These are phyloP conservation scores for Alternaria sp. DNA, from an alignment of 2,329 filamentous ascomycete species.

Conservation along the genomic window DNA sequence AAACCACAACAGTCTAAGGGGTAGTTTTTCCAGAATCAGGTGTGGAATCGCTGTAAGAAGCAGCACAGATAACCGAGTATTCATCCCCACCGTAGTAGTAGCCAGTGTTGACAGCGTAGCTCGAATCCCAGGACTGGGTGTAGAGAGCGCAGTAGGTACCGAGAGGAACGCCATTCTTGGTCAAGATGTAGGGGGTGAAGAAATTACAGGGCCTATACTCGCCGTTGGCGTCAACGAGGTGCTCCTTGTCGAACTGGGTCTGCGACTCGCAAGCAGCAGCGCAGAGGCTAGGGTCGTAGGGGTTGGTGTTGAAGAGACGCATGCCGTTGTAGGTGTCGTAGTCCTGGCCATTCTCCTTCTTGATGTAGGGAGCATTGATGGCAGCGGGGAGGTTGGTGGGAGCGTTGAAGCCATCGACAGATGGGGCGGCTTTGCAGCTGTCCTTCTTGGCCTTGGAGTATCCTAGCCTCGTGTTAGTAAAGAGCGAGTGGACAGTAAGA, in stretches of 20 bases:
- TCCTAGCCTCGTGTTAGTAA: conserved; percentile 8
- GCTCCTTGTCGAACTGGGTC: conserved; percentile 46
- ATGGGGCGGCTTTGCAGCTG: conserved; percentile 13
- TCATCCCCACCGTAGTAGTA: conserved; percentile 26
- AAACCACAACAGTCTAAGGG: not conserved
- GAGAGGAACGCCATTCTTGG: conserved; percentile 46
- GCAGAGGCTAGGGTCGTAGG: conserved; percentile 44
- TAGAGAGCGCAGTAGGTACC: conserved; percentile 51
- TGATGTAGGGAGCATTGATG: conserved; percentile 37
- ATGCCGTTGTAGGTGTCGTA: conserved; percentile 42
- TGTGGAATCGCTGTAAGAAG: conserved; percentile 12
- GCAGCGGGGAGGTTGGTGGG: conserved; percentile 32
- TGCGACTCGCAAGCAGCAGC: conserved; percentile 48
- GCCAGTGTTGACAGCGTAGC: conserved; percentile 37
- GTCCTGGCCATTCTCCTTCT: conserved; percentile 16
- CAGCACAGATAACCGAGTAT: conserved; percentile 18
- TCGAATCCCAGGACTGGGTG: conserved; percentile 28
- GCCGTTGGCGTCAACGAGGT: conserved; percentile 35
- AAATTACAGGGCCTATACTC: conserved; percentile 51
- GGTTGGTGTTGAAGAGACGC: conserved; percentile 41
- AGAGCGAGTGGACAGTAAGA: not conserved
- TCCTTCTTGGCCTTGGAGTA: conserved; percentile 35
- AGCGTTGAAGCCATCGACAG: conserved; percentile 28
- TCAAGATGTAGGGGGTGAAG: conserved; percentile 52
- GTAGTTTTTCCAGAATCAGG: conserved; percentile 15